A percentile compares a stretch with the other conserved stretches of the same genome.
phyloP scores from a whole-genome alignment of 345 rosid genomes.

The Melaleuca alternifolia region DNA sequence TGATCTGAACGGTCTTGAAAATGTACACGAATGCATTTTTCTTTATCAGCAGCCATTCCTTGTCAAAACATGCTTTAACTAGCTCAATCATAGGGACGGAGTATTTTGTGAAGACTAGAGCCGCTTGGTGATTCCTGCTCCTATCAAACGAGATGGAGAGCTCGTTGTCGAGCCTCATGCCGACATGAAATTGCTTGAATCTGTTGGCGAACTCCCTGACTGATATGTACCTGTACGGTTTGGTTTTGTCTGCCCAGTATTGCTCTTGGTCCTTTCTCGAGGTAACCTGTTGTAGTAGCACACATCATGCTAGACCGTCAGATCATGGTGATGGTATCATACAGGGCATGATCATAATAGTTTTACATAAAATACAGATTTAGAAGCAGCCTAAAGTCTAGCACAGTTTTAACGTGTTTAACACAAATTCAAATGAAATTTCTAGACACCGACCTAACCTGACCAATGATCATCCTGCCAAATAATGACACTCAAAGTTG shows the following conservation, averaged over 20 bases:
- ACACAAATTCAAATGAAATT: not conserved
- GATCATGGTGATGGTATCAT: not conserved
- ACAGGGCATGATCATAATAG: not conserved
- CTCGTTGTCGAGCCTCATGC: constrained; percentile 35
- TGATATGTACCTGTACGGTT: constrained; percentile 47
- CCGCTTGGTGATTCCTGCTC: constrained; percentile 47
- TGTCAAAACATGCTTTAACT: constrained; percentile 64
- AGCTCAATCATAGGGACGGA: constrained; percentile 52
- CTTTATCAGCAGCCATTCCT: constrained; percentile 54
- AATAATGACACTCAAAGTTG: not conserved
- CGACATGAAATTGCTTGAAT: constrained; percentile 33
- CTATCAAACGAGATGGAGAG: constrained; percentile 50
- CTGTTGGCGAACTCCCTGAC: constrained; percentile 46
- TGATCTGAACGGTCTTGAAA: constrained; percentile 56
- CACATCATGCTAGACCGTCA: not conserved
- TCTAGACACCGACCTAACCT: not conserved
- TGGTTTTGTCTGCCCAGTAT: constrained; percentile 57
- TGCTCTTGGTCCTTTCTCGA: constrained; percentile 90
- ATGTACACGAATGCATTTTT: constrained; percentile 60
- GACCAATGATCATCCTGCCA: not conserved
- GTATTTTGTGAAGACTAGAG: constrained; percentile 45
- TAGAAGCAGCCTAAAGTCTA: not conserved
- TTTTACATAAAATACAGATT: not conserved
- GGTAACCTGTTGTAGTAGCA: constrained; percentile 38
- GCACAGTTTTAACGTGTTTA: not conserved